Percentiles rank a stretch among this genome's conserved stretches.
Evolutionary conservation across 2,329 filamentous ascomycete genomes (phyloP).

Genomic region (Karstenula rhodostoma): DNA sequence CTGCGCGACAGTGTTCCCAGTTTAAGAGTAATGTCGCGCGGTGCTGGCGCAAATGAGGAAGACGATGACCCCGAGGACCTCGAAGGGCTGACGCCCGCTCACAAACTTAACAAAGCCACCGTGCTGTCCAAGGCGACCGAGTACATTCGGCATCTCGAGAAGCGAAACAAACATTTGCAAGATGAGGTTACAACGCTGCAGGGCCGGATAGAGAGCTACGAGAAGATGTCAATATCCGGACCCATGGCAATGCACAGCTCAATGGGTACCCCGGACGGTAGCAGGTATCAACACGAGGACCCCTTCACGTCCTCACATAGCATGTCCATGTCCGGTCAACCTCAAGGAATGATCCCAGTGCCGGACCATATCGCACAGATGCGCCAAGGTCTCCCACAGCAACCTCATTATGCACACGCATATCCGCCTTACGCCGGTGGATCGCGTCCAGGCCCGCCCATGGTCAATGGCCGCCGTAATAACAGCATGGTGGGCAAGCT

Average conservation of each 20-base stretch:
- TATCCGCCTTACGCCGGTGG: slow-evolving; percentile 43
- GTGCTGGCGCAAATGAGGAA: slow-evolving; percentile 64
- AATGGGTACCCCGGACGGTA: slow-evolving; percentile 46
- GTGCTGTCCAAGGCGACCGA: slow-evolving; percentile 95
- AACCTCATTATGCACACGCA: slow-evolving; percentile 49
- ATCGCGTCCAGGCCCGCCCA: slow-evolving; percentile 37
- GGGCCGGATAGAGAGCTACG: slow-evolving; percentile 68
- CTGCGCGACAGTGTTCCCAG: slow-evolving; percentile 91
- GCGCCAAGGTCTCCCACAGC: slow-evolving; percentile 47
- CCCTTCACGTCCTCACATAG: slow-evolving; percentile 40
- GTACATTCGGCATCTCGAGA: slow-evolving; percentile 93
- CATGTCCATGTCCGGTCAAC: slow-evolving; percentile 39
- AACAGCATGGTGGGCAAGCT: slow-evolving; percentile 72
- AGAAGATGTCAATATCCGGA: slow-evolving; percentile 74
- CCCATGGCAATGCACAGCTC: slow-evolving; percentile 49
- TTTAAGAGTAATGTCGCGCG: slow-evolving; percentile 78
- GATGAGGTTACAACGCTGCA: slow-evolving; percentile 86
- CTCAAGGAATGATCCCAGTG: slow-evolving; percentile 53
- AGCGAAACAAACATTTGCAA: slow-evolving; percentile 80
- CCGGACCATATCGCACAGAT: slow-evolving; percentile 53
- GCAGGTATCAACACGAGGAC: slow-evolving; percentile 48
- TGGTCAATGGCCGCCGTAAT: slow-evolving; percentile 53
- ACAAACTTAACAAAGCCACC: slow-evolving; percentile 98
- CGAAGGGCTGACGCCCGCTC: slow-evolving; percentile 73
- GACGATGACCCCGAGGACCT: slow-evolving; percentile 84